These are phyloP conservation scores for Rasamsonia emersonii DNA, from an alignment of 2,329 filamentous ascomycete genomes.

Conservation along the genomic window DNA sequence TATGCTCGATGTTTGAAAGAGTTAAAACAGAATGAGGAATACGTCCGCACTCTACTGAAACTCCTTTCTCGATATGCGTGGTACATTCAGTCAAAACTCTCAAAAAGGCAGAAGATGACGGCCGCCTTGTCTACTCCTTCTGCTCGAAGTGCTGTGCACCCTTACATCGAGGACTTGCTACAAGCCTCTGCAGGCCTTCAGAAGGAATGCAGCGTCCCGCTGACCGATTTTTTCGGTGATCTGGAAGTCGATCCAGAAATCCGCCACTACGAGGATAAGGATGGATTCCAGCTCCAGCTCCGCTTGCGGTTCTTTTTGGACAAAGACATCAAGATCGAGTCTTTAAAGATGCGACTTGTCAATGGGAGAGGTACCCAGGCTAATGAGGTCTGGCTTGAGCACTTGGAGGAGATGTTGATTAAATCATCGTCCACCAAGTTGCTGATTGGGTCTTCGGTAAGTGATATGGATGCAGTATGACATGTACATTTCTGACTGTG, in stretches of 20 bases:
- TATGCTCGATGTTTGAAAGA: constrained; percentile 75
- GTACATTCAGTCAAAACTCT: constrained; percentile 23
- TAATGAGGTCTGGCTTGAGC: constrained; percentile 61
- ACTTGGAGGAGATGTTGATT: constrained; percentile 38
- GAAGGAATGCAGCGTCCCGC: constrained; percentile 57
- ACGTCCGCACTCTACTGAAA: constrained; percentile 65
- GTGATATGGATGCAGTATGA: constrained; percentile 15
- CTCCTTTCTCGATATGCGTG: constrained; percentile 41
- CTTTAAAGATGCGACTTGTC: constrained; percentile 55
- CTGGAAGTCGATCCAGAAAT: constrained; percentile 61
- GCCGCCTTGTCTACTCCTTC: constrained; percentile 22
- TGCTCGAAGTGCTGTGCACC: constrained; percentile 22
- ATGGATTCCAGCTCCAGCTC: constrained; percentile 66
- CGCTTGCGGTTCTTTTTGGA: constrained; percentile 63
- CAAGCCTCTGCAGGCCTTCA: constrained; percentile 42
- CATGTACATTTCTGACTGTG: constrained; percentile 3
- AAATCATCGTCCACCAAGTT: constrained; percentile 48
- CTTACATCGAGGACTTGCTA: constrained; percentile 36
- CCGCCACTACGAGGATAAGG: constrained; percentile 59
- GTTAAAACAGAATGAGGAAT: constrained; percentile 68
- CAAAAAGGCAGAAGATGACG: constrained; percentile 20
- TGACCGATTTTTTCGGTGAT: constrained; percentile 66
- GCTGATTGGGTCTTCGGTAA: constrained; percentile 41
- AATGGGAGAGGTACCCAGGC: constrained; percentile 39
- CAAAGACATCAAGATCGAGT: constrained; percentile 59